Evolutionary conservation across 352 stramenopile genomes (phyloP).

Genomic region (Globisporangium alternatum): DNA sequence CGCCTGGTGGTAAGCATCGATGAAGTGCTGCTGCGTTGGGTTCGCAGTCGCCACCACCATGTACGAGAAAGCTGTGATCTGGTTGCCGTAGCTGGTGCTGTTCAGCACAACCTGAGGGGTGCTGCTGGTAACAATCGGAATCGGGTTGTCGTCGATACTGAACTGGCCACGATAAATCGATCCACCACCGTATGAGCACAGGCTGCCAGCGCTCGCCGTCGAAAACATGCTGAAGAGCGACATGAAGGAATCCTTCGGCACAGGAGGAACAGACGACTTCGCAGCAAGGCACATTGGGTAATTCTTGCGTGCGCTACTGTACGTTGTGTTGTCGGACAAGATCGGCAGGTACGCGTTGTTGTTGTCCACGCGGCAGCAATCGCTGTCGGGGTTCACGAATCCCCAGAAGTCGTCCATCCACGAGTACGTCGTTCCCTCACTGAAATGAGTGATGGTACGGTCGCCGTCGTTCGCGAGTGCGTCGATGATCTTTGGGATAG

Average conservation of each 20-base stretch:
- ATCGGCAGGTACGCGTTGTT: slow-evolving; percentile 44
- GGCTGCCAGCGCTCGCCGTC: slow-evolving; percentile 23
- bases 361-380: slow-evolving; percentile 57
- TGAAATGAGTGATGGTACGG: slow-evolving; percentile 47
- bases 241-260: slow-evolving; percentile 29
- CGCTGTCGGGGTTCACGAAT: slow-evolving; percentile 56
- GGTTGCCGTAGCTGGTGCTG: slow-evolving; percentile 18
- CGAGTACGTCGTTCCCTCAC: slow-evolving; percentile 53
- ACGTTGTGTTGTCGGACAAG: slow-evolving; percentile 40
- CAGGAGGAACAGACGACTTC: slow-evolving; percentile 19
- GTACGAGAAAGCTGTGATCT: slow-evolving; percentile 30
- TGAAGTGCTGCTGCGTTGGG: slow-evolving; percentile 51
- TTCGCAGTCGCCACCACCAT: slow-evolving; percentile 49
- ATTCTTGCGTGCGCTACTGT: slow-evolving; percentile 32
- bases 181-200: slow-evolving; percentile 46
- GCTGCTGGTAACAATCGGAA: slow-evolving; percentile 20
- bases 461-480: slow-evolving; percentile 46
- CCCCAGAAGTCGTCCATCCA: slow-evolving; percentile 73
- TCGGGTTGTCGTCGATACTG: slow-evolving; percentile 29
- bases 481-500: slow-evolving; percentile 56
- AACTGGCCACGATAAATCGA: slow-evolving; percentile 40
- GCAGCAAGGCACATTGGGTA: slow-evolving; percentile 40
- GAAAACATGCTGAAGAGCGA: slow-evolving; percentile 34
- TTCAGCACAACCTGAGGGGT: slow-evolving; percentile 19
- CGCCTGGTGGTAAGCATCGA: slow-evolving; percentile 61